A percentile compares a stretch with the other conserved stretches of the same genome.
phyloP scores from a whole-genome alignment of 805 yeast genomes.

The Middelhovenomyces tepae region DNA sequence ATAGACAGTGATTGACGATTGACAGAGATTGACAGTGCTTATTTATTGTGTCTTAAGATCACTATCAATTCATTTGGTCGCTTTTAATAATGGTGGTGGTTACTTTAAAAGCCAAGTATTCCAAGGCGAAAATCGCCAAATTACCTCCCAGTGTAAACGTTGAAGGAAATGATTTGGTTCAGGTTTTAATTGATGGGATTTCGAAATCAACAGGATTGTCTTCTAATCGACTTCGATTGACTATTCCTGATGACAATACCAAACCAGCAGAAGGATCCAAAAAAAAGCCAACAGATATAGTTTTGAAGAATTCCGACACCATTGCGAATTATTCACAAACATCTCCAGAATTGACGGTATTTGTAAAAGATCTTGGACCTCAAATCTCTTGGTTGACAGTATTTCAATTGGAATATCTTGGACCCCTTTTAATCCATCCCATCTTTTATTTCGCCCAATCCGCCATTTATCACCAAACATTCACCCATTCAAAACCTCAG shows the following conservation, averaged over 20 bases:
- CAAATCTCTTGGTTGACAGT: slow-evolving; percentile 91
- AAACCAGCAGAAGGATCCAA: slow-evolving; percentile 25
- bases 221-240: slow-evolving; percentile 48
- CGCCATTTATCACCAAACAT: slow-evolving; percentile 27
- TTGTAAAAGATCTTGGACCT: slow-evolving; percentile 82
- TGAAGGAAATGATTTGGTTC: slow-evolving; percentile 33
- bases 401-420: slow-evolving; percentile 79
- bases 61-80: no score
- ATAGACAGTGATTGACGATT: no score
- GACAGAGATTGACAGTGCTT: no score
- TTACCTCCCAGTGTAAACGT: slow-evolving; percentile 23
- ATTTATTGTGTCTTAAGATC: no score
- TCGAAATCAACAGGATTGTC: slow-evolving; percentile 38
- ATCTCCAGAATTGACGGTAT: slow-evolving; percentile 35
- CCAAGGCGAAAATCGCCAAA: slow-evolving; percentile 19
- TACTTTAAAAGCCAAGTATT: no score
- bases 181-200: slow-evolving; percentile 36
- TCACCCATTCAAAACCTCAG: slow-evolving; percentile 44
- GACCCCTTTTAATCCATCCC: slow-evolving; percentile 79
- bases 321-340: slow-evolving; percentile 40
- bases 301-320: slow-evolving; percentile 38
- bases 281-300: slow-evolving; percentile 28
- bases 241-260: slow-evolving; percentile 29
- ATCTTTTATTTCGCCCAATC: slow-evolving; percentile 44
- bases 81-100: no score